A percentile compares a stretch with the other conserved stretches of the same genome.
phyloP scores from a whole-genome alignment of 768 basidiomycete species.

The Agaricus sinodeliciosus region DNA sequence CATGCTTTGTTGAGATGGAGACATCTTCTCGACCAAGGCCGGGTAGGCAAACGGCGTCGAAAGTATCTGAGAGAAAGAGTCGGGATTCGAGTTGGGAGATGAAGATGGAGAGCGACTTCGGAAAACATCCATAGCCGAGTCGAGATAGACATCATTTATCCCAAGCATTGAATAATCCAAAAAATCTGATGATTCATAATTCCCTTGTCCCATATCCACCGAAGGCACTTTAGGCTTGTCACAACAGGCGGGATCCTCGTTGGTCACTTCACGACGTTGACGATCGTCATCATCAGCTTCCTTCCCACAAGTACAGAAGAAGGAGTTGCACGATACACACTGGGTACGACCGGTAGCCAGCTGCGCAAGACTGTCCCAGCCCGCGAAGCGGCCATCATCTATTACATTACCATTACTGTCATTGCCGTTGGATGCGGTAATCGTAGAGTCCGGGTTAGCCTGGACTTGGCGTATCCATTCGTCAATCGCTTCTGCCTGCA shows the following conservation, averaged over 20 bases:
- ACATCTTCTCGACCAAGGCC: conserved; percentile 12
- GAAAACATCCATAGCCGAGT: conserved; percentile 10
- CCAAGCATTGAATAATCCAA: conserved; percentile 10
- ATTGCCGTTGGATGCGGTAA: background rate
- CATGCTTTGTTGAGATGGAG: conserved; percentile 20
- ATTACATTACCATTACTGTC: background rate
- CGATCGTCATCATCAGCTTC: background rate
- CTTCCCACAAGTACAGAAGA: conserved; percentile 6
- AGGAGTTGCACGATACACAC: conserved; percentile 8
- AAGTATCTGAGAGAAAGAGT: conserved; percentile 14
- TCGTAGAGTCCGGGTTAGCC: conserved; percentile 18
- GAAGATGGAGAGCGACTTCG: conserved; percentile 25
- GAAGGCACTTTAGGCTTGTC: background rate
- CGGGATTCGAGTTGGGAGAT: conserved; percentile 26
- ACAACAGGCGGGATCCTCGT: background rate
- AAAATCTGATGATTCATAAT: conserved; percentile 2
- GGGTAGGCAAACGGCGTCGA: conserved; percentile 1
- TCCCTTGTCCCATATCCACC: background rate
- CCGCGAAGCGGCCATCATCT: background rate
- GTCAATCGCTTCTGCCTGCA: conserved; percentile 42
- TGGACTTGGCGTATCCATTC: conserved; percentile 59
- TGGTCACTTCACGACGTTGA: background rate
- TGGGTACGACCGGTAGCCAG: background rate
- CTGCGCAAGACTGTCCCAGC: conserved; percentile 1
- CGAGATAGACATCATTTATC: background rate